Evolutionary conservation across 2,329 filamentous ascomycete species (phyloP), one percentile per base, ranked within the genome.

Genomic region (Neonectria faginata): DNA sequence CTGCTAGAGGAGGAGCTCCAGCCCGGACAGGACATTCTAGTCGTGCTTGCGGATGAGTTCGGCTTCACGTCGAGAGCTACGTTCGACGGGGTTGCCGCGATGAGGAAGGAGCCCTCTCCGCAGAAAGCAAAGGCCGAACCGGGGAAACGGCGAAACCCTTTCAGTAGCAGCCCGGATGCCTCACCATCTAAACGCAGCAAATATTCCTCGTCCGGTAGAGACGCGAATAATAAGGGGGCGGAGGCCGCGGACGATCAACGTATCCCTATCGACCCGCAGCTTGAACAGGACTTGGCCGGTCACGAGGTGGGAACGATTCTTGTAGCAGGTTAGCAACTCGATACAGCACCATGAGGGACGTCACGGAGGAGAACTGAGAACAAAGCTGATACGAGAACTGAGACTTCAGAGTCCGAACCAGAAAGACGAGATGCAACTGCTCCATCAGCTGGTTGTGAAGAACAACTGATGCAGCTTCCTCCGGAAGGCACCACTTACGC

Each of bases 31-130:
- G 56, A 60, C 39, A 60, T 64, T 51, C 55, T 64, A 29, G 62
- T 64, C 39, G 56, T 64, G 25, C 62, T 64, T 64, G 50, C 42
- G 16, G 56, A 60, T 48, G 51, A 64, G 55, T 64, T 64, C 41
- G 33, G 62, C 44, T 60, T 60, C 44, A 47, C 54, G 18, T 57
- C 31, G 31, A 52, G 44, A 47, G 53, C 60, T 22, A 50, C 42
- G 52, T 55, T 62, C 53, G 25, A 50, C 36, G 39, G 56, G 25
- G 33, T n/a, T 36, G 22, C 45, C 25, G 20, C 39, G 45, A 51
- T 58, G 14, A 39, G 31, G 56, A 58, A 58, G 3, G 45, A 47
- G 31, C 33, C 51, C 42, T 61, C 58, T 54, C 36, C 36, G 14
- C 36, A 12, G 36, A 39, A 39, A 39, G 36, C 36, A 39, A 39